Conservation (phyloP, 2,329 filamentous ascomycete genomes). For the Fusarium sp. region DNA sequence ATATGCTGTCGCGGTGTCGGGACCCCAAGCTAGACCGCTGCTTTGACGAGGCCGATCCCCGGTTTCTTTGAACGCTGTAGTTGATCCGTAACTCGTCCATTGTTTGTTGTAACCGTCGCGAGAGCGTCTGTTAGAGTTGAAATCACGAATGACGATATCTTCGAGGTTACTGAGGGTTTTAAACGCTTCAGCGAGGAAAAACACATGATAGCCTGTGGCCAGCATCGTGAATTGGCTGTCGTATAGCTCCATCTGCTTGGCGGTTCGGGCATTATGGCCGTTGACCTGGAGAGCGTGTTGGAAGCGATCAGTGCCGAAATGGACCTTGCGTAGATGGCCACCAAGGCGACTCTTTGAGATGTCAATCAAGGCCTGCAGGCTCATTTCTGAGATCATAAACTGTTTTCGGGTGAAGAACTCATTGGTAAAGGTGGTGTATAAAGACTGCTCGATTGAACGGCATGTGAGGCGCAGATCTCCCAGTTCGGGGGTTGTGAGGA, state of each 20-base stretch:
- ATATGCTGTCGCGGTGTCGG: slow-evolving; percentile 35
- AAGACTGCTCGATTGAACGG: slow-evolving; percentile 63
- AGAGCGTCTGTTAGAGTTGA: slow-evolving; percentile 59
- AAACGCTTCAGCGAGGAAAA: slow-evolving; percentile 69
- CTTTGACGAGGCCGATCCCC: slow-evolving; percentile 40
- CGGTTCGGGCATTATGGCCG: slow-evolving; percentile 22
- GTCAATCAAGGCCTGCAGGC: slow-evolving; percentile 65
- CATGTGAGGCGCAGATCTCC: slow-evolving; percentile 66
- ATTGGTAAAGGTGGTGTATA: slow-evolving; percentile 66
- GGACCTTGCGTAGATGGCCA: slow-evolving; percentile 53
- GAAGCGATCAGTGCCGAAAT: slow-evolving; percentile 48
- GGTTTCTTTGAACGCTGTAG: slow-evolving; percentile 53
- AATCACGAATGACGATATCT: slow-evolving; percentile 70
- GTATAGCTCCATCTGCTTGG: slow-evolving; percentile 33
- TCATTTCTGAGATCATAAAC: slow-evolving; percentile 71
- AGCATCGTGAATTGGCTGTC: slow-evolving; percentile 49
- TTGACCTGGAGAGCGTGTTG: slow-evolving; percentile 2
- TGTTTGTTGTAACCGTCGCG: slow-evolving; percentile 58
- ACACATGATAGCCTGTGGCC: slow-evolving; percentile 59
- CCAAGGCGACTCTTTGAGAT: slow-evolving; percentile 62
- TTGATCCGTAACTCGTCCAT: slow-evolving; percentile 68
- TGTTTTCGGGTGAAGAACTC: slow-evolving; percentile 76
- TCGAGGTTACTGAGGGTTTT: slow-evolving; percentile 64
- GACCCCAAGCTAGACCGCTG: not conserved
- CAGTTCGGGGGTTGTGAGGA: slow-evolving; percentile 67